Evolutionary conservation across 805 yeast genomes (phyloP).

Genomic region (Wickerhamiella lipophila): DNA sequence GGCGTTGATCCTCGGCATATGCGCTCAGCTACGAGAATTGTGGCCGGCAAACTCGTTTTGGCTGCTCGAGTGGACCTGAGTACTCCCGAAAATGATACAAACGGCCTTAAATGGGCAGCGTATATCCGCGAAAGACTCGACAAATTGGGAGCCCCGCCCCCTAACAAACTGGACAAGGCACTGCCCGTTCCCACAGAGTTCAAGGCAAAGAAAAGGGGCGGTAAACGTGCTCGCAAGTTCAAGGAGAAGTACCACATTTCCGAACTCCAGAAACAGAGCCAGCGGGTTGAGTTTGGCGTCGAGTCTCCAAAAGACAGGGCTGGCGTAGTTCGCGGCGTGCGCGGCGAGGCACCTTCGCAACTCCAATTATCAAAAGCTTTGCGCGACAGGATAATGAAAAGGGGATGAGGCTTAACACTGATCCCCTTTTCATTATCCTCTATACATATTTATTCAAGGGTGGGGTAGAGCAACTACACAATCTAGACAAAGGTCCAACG

Average conservation of each 20-base stretch:
- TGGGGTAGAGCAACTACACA: not conserved
- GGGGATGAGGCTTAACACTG: too few relatives aligned
- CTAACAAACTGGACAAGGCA: conserved; percentile 43
- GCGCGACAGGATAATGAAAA: not conserved
- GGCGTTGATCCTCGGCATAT: conserved; percentile 25
- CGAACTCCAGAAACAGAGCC: conserved; percentile 38
- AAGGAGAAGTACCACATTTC: conserved; percentile 73
- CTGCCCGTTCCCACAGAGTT: conserved; percentile 66
- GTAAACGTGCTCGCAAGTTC: conserved; percentile 62
- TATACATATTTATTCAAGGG: not conserved
- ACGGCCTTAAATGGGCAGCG: conserved; percentile 46
- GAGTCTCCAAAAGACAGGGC: not conserved
- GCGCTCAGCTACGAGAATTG: conserved; percentile 59
- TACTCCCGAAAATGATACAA: conserved; percentile 32
- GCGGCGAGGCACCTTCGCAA: not conserved
- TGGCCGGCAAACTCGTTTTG: conserved; percentile 64
- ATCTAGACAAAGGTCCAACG: too few relatives aligned
- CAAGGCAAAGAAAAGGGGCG: conserved; percentile 76
- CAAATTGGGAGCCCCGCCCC: conserved; percentile 69
- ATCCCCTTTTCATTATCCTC: too few relatives aligned
- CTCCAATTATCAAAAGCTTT: conserved; percentile 3
- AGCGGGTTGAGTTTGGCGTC: not conserved
- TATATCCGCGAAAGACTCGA: conserved; percentile 56
- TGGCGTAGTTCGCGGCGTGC: not conserved
- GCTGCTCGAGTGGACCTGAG: conserved; percentile 70